Percentiles rank a stretch among this genome's conserved stretches.
These are phyloP conservation scores for Ilex asprella DNA, from an alignment of 257 asterid genomes.

Conservation along the genomic window DNA sequence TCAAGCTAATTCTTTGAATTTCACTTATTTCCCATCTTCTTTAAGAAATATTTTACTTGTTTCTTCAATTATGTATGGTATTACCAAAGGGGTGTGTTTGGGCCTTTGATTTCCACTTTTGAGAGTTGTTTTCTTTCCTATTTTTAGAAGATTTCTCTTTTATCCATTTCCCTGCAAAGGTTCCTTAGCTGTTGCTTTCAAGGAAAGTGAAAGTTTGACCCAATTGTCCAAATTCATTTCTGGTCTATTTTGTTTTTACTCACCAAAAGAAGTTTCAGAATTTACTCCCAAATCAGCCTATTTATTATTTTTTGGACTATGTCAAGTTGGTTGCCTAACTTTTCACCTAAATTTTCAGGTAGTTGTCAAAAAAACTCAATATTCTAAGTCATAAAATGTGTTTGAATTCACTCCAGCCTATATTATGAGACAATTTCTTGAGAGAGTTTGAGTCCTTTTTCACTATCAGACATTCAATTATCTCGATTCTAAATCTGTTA, in stretches of 20 bases:
- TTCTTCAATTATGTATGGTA: constrained; percentile 8
- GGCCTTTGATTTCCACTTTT: constrained; percentile 8
- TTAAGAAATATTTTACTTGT: too few relatives aligned
- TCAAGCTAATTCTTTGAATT: too few relatives aligned
- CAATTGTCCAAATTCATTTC: constrained; percentile 18
- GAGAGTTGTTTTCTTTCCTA: constrained; percentile 30
- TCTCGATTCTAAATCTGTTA: too few relatives aligned
- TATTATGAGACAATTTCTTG: too few relatives aligned
- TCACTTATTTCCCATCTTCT: background rate
- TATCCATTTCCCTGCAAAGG: constrained; percentile 16
- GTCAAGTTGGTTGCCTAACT: constrained; percentile 5
- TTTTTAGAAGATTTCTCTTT: constrained; percentile 34
- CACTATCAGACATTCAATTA: too few relatives aligned
- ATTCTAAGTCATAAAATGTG: too few relatives aligned
- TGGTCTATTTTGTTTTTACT: constrained; percentile 46
- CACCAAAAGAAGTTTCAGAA: background rate
- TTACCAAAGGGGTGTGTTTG: constrained; percentile 14
- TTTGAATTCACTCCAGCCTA: too few relatives aligned
- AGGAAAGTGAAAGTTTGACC: constrained; percentile 38
- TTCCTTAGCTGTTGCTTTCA: background rate
- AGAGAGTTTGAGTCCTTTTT: too few relatives aligned
- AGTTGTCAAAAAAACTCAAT: background rate
- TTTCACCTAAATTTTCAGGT: constrained; percentile 7
- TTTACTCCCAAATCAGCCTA: too few relatives aligned
- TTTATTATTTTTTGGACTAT: constrained; percentile 2